These are phyloP conservation scores for Pyrus bretschneideri DNA, from an alignment of 306 rosid genomes.

Conservation along the genomic window DNA sequence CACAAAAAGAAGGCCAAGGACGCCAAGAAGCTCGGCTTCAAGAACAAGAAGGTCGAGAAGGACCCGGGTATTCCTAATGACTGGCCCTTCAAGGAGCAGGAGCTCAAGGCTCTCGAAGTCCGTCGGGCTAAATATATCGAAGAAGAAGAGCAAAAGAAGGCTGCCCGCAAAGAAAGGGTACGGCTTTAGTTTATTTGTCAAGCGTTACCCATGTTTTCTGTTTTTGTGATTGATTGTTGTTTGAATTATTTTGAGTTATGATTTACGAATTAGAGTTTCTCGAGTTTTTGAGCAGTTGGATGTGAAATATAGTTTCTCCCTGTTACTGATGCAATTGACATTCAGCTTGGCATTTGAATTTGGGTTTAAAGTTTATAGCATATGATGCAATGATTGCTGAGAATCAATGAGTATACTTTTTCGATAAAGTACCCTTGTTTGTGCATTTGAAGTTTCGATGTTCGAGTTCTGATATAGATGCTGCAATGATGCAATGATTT, in stretches of 20 bases:
- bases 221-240: neutral
- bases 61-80: conserved; percentile 99
- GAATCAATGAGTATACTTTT: neutral
- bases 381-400: neutral
- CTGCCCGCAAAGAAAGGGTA: conserved; percentile 94
- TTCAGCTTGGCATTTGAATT: neutral
- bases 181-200: neutral
- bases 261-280: neutral
- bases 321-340: neutral
- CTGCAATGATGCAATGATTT: too few species aligned
- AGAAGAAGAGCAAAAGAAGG: conserved; percentile 81
- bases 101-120: conserved; percentile 80
- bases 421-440: neutral
- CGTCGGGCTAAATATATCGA: conserved; percentile 64
- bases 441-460: too few species aligned
- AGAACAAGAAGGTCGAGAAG: conserved; percentile 72
- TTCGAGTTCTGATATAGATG: neutral
- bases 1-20: conserved; percentile 81
- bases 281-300: neutral
- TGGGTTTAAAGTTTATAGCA: neutral
- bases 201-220: neutral
- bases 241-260: neutral
- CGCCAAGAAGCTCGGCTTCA: conserved; percentile 67
- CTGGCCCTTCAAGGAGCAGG: conserved; percentile 98
- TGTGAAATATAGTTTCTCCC: too few species aligned